Conservation (phyloP, 2,329 filamentous ascomycete genomes). For the Dendrostoma leiphaemia region DNA sequence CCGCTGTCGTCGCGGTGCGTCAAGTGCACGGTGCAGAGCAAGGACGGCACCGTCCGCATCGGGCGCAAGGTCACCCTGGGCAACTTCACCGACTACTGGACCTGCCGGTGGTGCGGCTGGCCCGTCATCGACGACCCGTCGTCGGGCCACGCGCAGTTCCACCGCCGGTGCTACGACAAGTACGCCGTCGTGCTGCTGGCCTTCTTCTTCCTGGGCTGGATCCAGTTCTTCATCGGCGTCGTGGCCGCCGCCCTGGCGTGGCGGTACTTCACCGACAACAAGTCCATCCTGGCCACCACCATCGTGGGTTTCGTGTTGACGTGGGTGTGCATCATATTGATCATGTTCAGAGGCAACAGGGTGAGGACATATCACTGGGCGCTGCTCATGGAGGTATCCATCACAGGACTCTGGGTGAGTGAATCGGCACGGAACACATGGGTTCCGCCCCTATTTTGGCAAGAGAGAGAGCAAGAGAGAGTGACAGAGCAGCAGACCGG, state of each 20-base stretch:
- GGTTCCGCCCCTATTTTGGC: no score
- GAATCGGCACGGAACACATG: no score
- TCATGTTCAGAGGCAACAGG: conserved; percentile 31
- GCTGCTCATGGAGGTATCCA: conserved; percentile 34
- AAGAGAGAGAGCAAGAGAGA: no score
- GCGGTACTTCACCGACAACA: conserved; percentile 28
- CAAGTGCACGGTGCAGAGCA: conserved; percentile 33
- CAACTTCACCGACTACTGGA: conserved; percentile 32
- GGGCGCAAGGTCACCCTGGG: conserved; percentile 37
- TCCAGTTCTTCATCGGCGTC: conserved; percentile 35
- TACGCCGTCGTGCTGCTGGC: conserved; percentile 36
- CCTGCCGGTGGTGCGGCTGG: conserved; percentile 45
- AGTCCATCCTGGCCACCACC: conserved; percentile 32
- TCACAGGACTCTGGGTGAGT: conserved; percentile 30
- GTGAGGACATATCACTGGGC: conserved; percentile 39
- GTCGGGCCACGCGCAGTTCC: conserved; percentile 38
- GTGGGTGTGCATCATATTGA: conserved; percentile 33
- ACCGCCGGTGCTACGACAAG: conserved; percentile 35
- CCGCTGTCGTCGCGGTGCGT: conserved; percentile 40
- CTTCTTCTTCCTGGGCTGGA: conserved; percentile 37
- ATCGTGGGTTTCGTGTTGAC: conserved; percentile 38
- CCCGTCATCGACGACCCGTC: conserved; percentile 32
- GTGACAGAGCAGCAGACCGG: no score
- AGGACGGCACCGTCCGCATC: conserved; percentile 35
- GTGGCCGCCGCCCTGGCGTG: conserved; percentile 33